phyloP scores from a whole-genome alignment of 805 yeast species.

The Suhomyces canberraensis region DNA sequence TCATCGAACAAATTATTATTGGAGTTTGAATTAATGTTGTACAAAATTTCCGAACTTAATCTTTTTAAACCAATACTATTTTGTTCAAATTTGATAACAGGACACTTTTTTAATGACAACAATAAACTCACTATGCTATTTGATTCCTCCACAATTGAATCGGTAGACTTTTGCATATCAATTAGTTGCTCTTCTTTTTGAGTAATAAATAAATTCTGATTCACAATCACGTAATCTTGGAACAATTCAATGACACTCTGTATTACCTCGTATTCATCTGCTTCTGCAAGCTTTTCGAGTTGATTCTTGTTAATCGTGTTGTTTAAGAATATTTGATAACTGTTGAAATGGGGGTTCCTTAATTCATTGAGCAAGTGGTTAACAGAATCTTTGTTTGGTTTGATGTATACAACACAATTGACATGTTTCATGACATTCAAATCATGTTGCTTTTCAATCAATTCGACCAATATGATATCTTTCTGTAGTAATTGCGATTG shows the following conservation, averaged over 20 bases:
- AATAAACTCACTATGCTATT: conserved; percentile 50
- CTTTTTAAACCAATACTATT: conserved; percentile 63
- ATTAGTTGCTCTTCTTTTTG: conserved; percentile 16
- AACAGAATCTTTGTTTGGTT: conserved; percentile 68
- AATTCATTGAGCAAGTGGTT: conserved; percentile 63
- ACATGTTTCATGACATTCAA: conserved; percentile 65
- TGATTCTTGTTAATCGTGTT: conserved; percentile 73
- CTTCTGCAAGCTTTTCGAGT: conserved; percentile 83
- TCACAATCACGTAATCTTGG: conserved; percentile 76
- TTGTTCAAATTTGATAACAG: conserved; percentile 73
- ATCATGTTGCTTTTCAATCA: conserved; percentile 52
- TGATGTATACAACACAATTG: conserved; percentile 73
- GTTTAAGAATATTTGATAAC: conserved; percentile 75
- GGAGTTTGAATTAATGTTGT: conserved; percentile 52
- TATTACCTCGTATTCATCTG: conserved; percentile 83
- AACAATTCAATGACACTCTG: conserved; percentile 76
- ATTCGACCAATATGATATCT: conserved; percentile 81
- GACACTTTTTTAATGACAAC: conserved; percentile 72
- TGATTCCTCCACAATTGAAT: conserved; percentile 31
- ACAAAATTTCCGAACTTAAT: conserved; percentile 64
- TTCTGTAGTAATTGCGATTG: conserved; percentile 79
- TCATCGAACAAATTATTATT: conserved; percentile 65
- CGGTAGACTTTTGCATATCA: not conserved
- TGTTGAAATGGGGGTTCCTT: conserved; percentile 71
- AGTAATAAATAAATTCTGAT: conserved; percentile 57